A percentile compares a stretch with the other conserved stretches of the same genome.
These are phyloP conservation scores for Zygoascus biomembranicola DNA, from an alignment of 805 yeast species.

Conservation along the genomic window DNA sequence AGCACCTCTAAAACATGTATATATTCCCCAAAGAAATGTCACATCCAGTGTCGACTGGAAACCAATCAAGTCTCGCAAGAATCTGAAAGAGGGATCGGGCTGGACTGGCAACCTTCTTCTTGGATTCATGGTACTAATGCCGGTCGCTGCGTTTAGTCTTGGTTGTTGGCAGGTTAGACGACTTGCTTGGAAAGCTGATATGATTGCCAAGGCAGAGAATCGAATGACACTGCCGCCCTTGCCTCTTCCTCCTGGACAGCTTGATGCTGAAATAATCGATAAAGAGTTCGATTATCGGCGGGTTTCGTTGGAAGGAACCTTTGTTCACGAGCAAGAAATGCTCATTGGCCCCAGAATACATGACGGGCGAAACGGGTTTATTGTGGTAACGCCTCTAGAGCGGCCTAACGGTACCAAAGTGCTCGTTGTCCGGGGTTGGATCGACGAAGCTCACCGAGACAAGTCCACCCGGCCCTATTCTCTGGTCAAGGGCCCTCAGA, in stretches of 20 bases:
- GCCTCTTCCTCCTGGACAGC: slow-evolving; percentile 46
- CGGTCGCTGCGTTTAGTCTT: slow-evolving; percentile 71
- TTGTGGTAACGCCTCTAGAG: slow-evolving; percentile 72
- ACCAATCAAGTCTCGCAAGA: slow-evolving; percentile 48
- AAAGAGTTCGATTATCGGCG: slow-evolving; percentile 71
- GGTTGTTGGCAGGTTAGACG: slow-evolving; percentile 93
- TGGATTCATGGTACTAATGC: slow-evolving; percentile 57
- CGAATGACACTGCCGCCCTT: slow-evolving; percentile 65
- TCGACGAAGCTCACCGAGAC: slow-evolving; percentile 48
- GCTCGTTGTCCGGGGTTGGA: slow-evolving; percentile 88
- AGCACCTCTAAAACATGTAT: neutral
- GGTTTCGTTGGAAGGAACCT: slow-evolving; percentile 68
- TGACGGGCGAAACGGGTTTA: slow-evolving; percentile 68
- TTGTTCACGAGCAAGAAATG: slow-evolving; percentile 77
- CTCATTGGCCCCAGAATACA: slow-evolving; percentile 83
- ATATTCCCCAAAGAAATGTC: slow-evolving; percentile 8
- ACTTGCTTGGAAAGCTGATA: slow-evolving; percentile 76
- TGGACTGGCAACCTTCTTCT: slow-evolving; percentile 23
- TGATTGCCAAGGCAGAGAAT: slow-evolving; percentile 78
- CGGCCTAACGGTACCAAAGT: slow-evolving; percentile 73
- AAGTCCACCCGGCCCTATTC: slow-evolving; percentile 59
- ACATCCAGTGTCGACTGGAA: slow-evolving; percentile 62
- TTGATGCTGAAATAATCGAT: slow-evolving; percentile 50
- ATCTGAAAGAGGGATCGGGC: slow-evolving; percentile 6
- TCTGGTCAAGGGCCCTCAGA: slow-evolving; percentile 63